A percentile compares a stretch with the other conserved stretches of the same genome.
Conservation (phyloP, 106 monocot species). For the Posidonia australis region DNA sequence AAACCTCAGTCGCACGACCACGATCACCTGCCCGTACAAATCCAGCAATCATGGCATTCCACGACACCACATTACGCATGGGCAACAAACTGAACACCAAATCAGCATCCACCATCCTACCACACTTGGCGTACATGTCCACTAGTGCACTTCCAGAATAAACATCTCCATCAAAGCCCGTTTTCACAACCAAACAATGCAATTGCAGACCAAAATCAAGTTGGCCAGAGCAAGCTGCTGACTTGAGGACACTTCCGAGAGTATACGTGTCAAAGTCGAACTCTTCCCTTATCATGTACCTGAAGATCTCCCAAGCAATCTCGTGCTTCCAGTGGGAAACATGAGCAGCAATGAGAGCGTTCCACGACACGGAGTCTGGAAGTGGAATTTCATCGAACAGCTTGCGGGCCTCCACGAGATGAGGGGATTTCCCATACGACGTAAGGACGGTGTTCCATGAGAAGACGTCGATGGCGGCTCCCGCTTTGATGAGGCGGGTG, state of each 20-base stretch:
- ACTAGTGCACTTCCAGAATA: conserved; percentile 52
- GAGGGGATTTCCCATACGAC: conserved; percentile 17
- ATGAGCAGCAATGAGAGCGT: conserved; percentile 37
- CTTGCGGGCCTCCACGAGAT: conserved; percentile 15
- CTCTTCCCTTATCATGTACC: conserved; percentile 20
- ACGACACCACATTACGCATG: conserved; percentile 38
- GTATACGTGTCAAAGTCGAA: conserved; percentile 38
- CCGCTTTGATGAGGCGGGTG: conserved; percentile 32
- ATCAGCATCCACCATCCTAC: conserved; percentile 21
- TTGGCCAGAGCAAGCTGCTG: conserved; percentile 14
- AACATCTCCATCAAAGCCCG: conserved; percentile 39
- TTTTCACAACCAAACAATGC: conserved; percentile 38
- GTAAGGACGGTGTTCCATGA: conserved; percentile 54
- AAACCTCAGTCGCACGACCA: conserved; percentile 14
- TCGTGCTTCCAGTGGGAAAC: conserved; percentile 13
- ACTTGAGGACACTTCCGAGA: conserved; percentile 42
- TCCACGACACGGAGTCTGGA: conserved; percentile 56
- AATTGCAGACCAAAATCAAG: conserved; percentile 27
- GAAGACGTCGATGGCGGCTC: conserved; percentile 16
- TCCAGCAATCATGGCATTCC: conserved; percentile 53
- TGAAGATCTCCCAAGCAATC: conserved; percentile 18
- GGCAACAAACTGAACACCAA: conserved; percentile 24
- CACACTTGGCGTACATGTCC: conserved; percentile 57
- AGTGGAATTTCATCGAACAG: conserved; percentile 63
- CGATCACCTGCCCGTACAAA: conserved; percentile 22